Evolutionary conservation across 345 rosid species (phyloP), one percentile per base, ranked within the genome.

Genomic region (Pseudoturritis turrita): DNA sequence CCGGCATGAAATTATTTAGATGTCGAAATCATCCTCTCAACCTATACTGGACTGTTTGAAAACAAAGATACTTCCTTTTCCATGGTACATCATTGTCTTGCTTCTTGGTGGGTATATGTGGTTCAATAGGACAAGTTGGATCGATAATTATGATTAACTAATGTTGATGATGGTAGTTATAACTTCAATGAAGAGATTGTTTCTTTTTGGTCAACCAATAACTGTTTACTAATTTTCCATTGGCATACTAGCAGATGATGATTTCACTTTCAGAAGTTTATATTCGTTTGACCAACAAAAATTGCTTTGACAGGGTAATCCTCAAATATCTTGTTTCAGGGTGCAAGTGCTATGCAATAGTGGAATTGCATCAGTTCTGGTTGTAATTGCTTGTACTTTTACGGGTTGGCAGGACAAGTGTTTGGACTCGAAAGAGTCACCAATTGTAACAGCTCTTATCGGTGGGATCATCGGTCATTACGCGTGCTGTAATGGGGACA

Each of bases 391-490:
- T 31, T 87, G 84, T 87, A 76, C 67, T 28, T 65, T 83, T 72
- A 78, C 82, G 44, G 92, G 89, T 60, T 73, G 84, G 93, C 67
- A 88, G 73, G 99, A 95, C 67, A 73, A 50, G 79, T 89, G 97
- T 73, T 83, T 91, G 82, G 90, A 91, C 76, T 74, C 96, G 0
- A 79, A 83, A 51, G 84, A 88, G 47, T 88, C 96, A 0, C 40
- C 62, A 57, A 33, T 63, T 17, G 26, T 82, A 31, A 91, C 97
- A 1, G 73, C 89, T 50, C 86, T 95, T 17, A 79, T 91, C 25
- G 99, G 96, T 60, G 99, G 96, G 63, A 74, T 95, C 51, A 83
- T 95, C 4, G 99, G 99, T 74, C 99, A 95, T 26, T 95, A 95
- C 68, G 84, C 84, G 9, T 95, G 96, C 67, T 85, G 85, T 80